A percentile compares a stretch with the other conserved stretches of the same genome.
phyloP scores from a whole-genome alignment of 2,329 filamentous ascomycete genomes.

The Aspergillus sp. region DNA sequence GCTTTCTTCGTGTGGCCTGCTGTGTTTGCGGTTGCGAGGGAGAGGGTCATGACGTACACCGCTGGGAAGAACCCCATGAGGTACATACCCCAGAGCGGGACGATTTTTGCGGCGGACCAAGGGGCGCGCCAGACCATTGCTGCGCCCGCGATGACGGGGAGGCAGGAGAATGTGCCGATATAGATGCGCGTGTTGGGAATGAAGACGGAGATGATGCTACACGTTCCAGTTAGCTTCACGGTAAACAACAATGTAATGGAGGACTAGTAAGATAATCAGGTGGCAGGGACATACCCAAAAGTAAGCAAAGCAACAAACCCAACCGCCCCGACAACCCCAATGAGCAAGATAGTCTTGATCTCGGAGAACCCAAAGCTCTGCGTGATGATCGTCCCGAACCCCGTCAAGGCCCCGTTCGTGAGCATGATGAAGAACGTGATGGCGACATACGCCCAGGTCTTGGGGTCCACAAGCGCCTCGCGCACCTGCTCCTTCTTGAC shows the following conservation, averaged over 20 bases:
- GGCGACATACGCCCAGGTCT: constrained; percentile 5
- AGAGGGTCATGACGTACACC: not conserved
- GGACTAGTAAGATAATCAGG: no score
- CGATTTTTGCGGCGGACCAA: not conserved
- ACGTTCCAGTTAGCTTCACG: no score
- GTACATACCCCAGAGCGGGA: not conserved
- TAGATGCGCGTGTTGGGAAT: not conserved
- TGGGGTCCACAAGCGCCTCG: constrained; percentile 16
- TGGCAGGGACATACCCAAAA: not conserved
- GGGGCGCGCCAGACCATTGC: constrained; percentile 1
- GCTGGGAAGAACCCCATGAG: not conserved
- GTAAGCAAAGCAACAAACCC: not conserved
- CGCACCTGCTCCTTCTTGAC: constrained; percentile 15
- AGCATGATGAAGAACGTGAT: not conserved
- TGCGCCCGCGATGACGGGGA: not conserved
- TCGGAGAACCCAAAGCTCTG: constrained; percentile 1
- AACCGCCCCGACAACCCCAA: not conserved
- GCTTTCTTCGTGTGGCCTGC: constrained; percentile 9
- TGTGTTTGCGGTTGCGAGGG: constrained; percentile 1
- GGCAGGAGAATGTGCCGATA: not conserved
- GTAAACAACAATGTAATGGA: not conserved
- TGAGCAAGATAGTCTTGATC: not conserved
- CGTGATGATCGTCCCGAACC: not conserved
- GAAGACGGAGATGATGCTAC: not conserved
- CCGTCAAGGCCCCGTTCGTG: not conserved